These are phyloP conservation scores for Backusella liffmaniae DNA, from an alignment of 192 early-diverging fungal species.

Conservation along the genomic window DNA sequence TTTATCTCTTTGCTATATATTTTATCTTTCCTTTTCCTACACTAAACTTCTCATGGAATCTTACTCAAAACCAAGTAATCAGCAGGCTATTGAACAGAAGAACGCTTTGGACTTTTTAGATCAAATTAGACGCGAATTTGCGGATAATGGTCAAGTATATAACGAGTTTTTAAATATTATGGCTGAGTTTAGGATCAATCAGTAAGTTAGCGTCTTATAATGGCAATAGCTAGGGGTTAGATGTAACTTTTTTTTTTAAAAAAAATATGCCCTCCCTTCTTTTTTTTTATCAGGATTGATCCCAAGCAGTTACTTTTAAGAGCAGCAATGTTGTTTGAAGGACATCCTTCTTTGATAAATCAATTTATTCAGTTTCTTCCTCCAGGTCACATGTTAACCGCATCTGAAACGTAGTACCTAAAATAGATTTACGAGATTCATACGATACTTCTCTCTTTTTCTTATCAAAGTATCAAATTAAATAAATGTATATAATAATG, in stretches of 20 bases:
- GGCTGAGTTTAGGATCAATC: slow-evolving; percentile 2
- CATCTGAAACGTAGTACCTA: slow-evolving; percentile 6
- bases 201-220: neutral
- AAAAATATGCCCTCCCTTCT: neutral
- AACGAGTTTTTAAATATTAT: slow-evolving; percentile 3
- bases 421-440: neutral
- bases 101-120: neutral
- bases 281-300: neutral
- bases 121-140: neutral
- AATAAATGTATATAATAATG: neutral
- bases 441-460: neutral
- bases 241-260: neutral
- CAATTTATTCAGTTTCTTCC: slow-evolving; percentile 2
- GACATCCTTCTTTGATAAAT: neutral
- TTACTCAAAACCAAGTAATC: neutral
- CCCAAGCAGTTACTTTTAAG: neutral
- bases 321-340: neutral
- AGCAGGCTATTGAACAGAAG: neutral
- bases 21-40: neutral
- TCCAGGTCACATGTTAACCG: neutral
- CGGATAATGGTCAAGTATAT: neutral
- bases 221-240: neutral
- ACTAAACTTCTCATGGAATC: neutral
- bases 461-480: neutral
- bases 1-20: neutral